Conservation (phyloP, 345 rosid species). For the Pseudoturritis turrita region DNA sequence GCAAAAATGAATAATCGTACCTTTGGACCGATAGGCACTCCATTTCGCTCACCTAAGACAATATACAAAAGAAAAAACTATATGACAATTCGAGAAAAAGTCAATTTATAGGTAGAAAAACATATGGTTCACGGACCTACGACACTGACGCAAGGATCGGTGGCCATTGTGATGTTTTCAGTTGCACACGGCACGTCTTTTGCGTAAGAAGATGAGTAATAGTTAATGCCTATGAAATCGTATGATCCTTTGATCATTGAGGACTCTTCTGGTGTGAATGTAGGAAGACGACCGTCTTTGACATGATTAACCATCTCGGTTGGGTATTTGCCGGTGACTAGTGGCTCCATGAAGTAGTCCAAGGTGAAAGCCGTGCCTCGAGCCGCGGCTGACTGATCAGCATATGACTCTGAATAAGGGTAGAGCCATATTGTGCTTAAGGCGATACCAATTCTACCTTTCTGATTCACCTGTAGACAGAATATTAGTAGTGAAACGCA, state of each 20-base stretch:
- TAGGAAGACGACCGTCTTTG: constrained; percentile 38
- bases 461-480: constrained; percentile 34
- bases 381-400: constrained; percentile 35
- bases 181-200: constrained; percentile 14
- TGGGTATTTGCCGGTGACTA: constrained; percentile 42
- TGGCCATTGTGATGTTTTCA: constrained; percentile 30
- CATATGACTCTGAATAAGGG: constrained; percentile 33
- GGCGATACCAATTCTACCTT: constrained; percentile 42
- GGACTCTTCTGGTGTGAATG: constrained; percentile 36
- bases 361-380: constrained; percentile 40
- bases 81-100: background rate
- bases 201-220: constrained; percentile 39
- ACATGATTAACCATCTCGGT: constrained; percentile 26
- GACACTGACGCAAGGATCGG: constrained; percentile 36
- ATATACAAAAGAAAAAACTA: background rate
- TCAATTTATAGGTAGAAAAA: background rate
- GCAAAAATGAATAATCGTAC: constrained; percentile 15
- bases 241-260: constrained; percentile 32
- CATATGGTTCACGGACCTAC: constrained; percentile 10
- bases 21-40: constrained; percentile 42
- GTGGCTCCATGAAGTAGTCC: constrained; percentile 45
- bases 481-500: background rate
- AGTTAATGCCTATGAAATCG: constrained; percentile 52
- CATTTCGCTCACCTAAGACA: constrained; percentile 35
- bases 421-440: constrained; percentile 30